Evolutionary conservation across 768 basidiomycete genomes (phyloP), one percentile per base, ranked within the genome.

Genomic region (Russula sp.): DNA sequence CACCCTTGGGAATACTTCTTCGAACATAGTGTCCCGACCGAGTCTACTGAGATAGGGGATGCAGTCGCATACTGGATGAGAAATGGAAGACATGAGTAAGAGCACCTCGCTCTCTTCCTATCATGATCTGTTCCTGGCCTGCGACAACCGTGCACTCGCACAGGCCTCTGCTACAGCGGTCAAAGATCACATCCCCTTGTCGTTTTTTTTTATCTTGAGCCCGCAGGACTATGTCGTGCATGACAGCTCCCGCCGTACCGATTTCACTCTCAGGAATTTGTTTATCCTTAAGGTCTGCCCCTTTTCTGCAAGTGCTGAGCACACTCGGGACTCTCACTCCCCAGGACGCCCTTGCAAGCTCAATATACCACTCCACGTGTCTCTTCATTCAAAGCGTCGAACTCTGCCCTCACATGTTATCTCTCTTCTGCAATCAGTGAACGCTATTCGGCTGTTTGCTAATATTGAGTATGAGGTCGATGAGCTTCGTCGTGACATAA

Each of bases 401-500:
- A 79, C 80, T 0, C 75, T 96, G 5, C 89, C 92, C 2, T 70
- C 75, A 0, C 78, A 78, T 50, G 75, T 95, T 10, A 62, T 90
- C 14, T 77, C 81, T 0, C 70, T 89, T 30, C 71, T 87, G 18
- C 72, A 78, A 30, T 75, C n/a, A 20, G 78, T 84, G 69, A 76
- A 79, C 1, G 83, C 84, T 26, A 83, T 75, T 2, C 76, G 76
- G 22, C 36, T 96, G 3, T 95, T 83, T 71, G 90, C 84, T 32
- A 96, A 98, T 69, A 82, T 95, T 40, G 92, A 95, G 72, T 91
- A 96, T 70, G 94, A 95, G 76, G 83, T 97, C 7, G 94, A 98
- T 64, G 94, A 97, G 74, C 81, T 96, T 26, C 79, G 89, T 42
- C 81, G 94, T 32, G 93, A 97, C 72, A 80, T 87, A 26, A 71